A percentile compares a stretch with the other conserved stretches of the same genome.
These are phyloP conservation scores for Leccinum boreale DNA, from an alignment of 768 basidiomycete species.

Conservation along the genomic window DNA sequence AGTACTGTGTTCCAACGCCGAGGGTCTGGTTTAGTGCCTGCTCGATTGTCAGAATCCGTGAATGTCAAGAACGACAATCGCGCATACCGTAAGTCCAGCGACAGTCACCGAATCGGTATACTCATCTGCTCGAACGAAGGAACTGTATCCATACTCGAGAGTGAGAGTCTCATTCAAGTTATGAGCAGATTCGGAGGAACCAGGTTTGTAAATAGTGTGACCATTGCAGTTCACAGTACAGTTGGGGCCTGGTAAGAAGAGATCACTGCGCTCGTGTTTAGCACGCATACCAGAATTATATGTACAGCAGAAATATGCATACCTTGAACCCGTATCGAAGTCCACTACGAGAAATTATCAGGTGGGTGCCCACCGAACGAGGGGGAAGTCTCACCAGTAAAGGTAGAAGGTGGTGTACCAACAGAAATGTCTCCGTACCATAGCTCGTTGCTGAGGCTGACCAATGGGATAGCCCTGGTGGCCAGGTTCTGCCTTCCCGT, in stretches of 20 bases:
- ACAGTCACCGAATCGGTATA: constrained; percentile 13
- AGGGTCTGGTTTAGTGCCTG: constrained; percentile 15
- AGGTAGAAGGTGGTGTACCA: background rate
- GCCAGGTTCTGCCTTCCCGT: background rate
- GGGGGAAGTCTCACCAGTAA: background rate
- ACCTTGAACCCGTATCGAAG: constrained; percentile 11
- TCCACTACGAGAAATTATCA: background rate
- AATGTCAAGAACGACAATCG: background rate
- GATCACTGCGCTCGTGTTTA: constrained; percentile 13
- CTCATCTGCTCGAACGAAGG: constrained; percentile 2
- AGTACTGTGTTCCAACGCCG: constrained; percentile 13
- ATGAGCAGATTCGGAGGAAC: constrained; percentile 5
- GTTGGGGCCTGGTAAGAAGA: constrained; percentile 25
- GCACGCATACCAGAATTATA: background rate
- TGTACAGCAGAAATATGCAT: background rate
- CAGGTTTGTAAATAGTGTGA: constrained; percentile 33
- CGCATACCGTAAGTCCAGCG: constrained; percentile 9
- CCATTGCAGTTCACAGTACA: constrained; percentile 25
- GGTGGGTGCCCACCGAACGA: background rate
- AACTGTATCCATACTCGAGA: background rate
- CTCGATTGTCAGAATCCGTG: background rate
- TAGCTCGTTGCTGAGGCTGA: background rate
- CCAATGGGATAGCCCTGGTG: background rate
- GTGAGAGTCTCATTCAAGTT: background rate
- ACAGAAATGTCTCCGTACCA: constrained; percentile 14